A percentile compares a stretch with the other conserved stretches of the same genome.
These are phyloP conservation scores for Kondoa malvinella DNA, from an alignment of 768 basidiomycete genomes.

Conservation along the genomic window DNA sequence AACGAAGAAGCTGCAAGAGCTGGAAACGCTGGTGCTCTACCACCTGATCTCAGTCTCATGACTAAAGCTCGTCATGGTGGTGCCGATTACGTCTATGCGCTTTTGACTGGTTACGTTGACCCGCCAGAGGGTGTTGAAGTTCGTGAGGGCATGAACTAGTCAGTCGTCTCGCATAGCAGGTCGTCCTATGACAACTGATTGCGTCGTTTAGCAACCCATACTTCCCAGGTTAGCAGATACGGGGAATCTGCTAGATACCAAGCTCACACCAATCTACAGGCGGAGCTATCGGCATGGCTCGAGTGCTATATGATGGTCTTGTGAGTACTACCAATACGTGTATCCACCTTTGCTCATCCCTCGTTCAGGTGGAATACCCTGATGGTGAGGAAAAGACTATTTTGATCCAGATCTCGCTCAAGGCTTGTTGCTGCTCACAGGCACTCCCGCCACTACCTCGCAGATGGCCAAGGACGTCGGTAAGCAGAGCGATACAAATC, in stretches of 20 bases:
- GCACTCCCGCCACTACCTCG: constrained; percentile 85
- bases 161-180: background rate
- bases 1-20: constrained; percentile 96
- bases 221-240: constrained; percentile 14
- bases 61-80: constrained; percentile 95
- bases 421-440: constrained; percentile 35
- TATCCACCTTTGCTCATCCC: constrained; percentile 86
- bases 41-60: constrained; percentile 92
- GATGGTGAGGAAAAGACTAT: too few relatives aligned
- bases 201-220: constrained; percentile 29
- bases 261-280: constrained; percentile 27
- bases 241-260: background rate
- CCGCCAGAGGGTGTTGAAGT: constrained; percentile 52
- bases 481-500: too few relatives aligned
- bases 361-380: constrained; percentile 85
- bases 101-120: constrained; percentile 9
- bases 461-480: constrained; percentile 99
- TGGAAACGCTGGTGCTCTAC: constrained; percentile 80
- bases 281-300: constrained; percentile 95
- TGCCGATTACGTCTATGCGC: constrained; percentile 45
- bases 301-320: constrained; percentile 28
- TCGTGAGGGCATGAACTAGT: constrained; percentile 94
- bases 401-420: too few relatives aligned
- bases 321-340: constrained; percentile 99
- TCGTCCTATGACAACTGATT: background rate